These are phyloP conservation scores for Trametes cingulata DNA, from an alignment of 768 basidiomycete species.

Conservation along the genomic window DNA sequence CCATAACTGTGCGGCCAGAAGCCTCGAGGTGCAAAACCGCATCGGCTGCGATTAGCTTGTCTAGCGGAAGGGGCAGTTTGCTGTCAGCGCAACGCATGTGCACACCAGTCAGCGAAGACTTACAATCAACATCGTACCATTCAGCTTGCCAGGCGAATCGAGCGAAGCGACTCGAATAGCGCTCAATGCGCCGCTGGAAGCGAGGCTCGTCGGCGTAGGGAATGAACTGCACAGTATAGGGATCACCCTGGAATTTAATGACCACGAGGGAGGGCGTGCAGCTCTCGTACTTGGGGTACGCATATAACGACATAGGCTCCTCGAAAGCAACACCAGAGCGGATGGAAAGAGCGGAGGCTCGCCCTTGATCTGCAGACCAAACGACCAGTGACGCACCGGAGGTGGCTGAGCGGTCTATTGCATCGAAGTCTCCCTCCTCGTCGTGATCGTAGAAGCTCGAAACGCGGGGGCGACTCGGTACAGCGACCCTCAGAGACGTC, in stretches of 20 bases:
- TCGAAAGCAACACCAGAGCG: background rate
- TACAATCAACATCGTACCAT: constrained; percentile 49
- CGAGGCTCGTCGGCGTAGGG: constrained; percentile 49
- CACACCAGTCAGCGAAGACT: constrained; percentile 22
- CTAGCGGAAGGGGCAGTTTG: constrained; percentile 32
- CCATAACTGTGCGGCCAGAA: background rate
- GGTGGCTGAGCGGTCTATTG: background rate
- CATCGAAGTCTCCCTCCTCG: background rate
- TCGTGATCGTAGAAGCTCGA: background rate
- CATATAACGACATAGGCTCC: background rate
- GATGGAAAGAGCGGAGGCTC: background rate
- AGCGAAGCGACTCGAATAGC: constrained; percentile 33
- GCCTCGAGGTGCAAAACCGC: constrained; percentile 40
- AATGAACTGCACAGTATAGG: constrained; percentile 34
- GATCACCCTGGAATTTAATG: constrained; percentile 15
- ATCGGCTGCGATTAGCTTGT: constrained; percentile 51
- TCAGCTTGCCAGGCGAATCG: constrained; percentile 37
- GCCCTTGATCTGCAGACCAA: background rate
- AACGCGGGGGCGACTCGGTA: background rate
- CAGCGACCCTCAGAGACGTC: constrained; percentile 11
- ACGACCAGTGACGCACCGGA: background rate
- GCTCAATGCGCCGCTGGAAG: constrained; percentile 32
- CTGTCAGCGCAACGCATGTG: background rate
- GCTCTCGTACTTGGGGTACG: constrained; percentile 43
- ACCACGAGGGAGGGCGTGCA: constrained; percentile 47